phyloP scores from a whole-genome alignment of 179 eudicot genomes.

The Heliamphora pulchella region DNA sequence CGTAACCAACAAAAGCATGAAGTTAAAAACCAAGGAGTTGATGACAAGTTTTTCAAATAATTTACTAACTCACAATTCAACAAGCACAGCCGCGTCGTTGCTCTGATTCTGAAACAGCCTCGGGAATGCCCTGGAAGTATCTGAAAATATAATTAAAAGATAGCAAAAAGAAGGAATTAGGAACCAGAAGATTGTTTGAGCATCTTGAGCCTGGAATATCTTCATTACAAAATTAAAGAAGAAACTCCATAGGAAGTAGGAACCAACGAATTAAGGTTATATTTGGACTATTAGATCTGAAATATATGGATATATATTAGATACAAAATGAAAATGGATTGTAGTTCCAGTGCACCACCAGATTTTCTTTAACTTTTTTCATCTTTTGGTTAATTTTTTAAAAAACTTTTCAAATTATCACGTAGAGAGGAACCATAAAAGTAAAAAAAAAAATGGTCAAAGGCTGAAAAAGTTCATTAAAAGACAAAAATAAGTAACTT shows the following conservation, averaged over 20 bases:
- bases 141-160: conserved; percentile 30
- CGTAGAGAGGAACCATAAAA: too few species aligned
- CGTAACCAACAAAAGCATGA: too few species aligned
- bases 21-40: not conserved
- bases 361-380: too few species aligned
- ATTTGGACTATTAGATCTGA: not conserved
- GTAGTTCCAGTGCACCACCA: too few species aligned
- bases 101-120: conserved; percentile 62
- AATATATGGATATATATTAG: not conserved
- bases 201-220: not conserved
- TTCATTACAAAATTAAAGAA: not conserved
- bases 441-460: too few species aligned
- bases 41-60: not conserved
- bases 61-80: conserved; percentile 27
- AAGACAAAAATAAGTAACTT: too few species aligned
- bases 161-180: not conserved
- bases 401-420: too few species aligned
- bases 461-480: too few species aligned
- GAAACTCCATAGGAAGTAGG: not conserved
- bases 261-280: not conserved
- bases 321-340: not conserved
- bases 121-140: conserved; percentile 87
- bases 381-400: too few species aligned
- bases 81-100: conserved; percentile 87
- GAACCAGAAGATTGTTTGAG: not conserved